These are phyloP conservation scores for Lithospermum erythrorhizon DNA, from an alignment of 257 asterid species.

Conservation along the genomic window DNA sequence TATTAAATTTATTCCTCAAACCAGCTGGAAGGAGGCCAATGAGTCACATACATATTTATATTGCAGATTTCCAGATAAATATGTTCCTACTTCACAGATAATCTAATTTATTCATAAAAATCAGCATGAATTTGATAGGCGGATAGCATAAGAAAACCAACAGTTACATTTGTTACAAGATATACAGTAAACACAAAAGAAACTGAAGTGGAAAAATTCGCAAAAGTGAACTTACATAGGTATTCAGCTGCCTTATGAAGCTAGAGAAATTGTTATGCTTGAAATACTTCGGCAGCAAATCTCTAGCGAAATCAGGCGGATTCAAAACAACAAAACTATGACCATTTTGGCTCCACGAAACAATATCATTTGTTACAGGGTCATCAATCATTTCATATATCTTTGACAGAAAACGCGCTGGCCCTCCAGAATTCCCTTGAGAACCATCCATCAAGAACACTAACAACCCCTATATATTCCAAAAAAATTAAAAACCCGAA, in stretches of 20 bases:
- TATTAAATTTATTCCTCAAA: not conserved
- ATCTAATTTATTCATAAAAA: not conserved
- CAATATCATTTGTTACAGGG: constrained; percentile 40
- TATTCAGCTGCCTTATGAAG: constrained; percentile 86
- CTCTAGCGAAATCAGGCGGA: constrained; percentile 81
- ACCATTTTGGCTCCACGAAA: constrained; percentile 65
- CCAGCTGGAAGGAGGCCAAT: not conserved
- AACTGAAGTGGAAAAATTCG: constrained; percentile 2
- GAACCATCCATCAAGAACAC: constrained; percentile 47
- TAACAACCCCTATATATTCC: not conserved
- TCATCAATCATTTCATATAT: constrained; percentile 90
- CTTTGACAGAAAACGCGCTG: constrained; percentile 81
- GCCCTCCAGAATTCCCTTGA: constrained; percentile 45
- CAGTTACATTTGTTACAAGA: not conserved
- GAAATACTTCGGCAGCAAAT: constrained; percentile 75
- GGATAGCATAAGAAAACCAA: not conserved
- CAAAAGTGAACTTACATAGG: constrained; percentile 52
- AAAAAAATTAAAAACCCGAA: not conserved
- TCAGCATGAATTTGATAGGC: not conserved
- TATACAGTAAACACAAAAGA: not conserved
- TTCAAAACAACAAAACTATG: constrained; percentile 79
- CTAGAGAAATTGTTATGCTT: constrained; percentile 92
- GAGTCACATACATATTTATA: not conserved
- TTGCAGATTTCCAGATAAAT: not conserved
- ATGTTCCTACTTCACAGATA: not conserved